These are phyloP conservation scores for Danielia oregonensis DNA, from an alignment of 805 yeast genomes.

Conservation along the genomic window DNA sequence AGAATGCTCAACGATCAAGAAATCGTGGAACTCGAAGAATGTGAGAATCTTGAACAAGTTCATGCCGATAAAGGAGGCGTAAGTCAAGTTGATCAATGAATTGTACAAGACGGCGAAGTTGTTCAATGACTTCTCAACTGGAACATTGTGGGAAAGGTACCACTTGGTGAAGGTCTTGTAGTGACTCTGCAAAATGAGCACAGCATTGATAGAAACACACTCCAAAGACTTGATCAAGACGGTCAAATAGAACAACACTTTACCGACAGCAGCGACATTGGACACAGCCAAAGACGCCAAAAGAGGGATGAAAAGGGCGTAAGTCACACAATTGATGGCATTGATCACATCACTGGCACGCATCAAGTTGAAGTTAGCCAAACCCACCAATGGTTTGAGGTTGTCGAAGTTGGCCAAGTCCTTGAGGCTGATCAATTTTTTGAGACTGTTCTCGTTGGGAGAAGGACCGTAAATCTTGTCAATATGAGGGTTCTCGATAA, in stretches of 20 bases:
- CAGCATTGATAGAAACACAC: conserved; percentile 45
- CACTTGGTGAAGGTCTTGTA: conserved; percentile 61
- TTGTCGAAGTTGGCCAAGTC: conserved; percentile 43
- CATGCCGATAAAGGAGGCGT: conserved; percentile 46
- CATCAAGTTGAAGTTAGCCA: conserved; percentile 58
- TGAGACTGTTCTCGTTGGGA: conserved; percentile 33
- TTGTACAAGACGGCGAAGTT: conserved; percentile 71
- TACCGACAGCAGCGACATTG: conserved; percentile 16
- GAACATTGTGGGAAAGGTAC: conserved; percentile 60
- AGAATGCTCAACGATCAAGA: conserved; percentile 35
- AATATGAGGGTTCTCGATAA: conserved; percentile 83
- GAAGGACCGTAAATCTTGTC: conserved; percentile 69
- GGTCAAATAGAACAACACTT: conserved; percentile 36
- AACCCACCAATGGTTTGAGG: conserved; percentile 52
- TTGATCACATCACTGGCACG: conserved; percentile 63
- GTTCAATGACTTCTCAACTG: conserved; percentile 61
- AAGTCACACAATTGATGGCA: conserved; percentile 37
- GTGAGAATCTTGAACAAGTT: conserved; percentile 27
- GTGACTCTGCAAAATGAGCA: conserved; percentile 57
- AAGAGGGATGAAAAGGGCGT: conserved; percentile 41
- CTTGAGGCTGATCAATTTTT: conserved; percentile 42
- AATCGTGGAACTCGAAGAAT: conserved; percentile 7
- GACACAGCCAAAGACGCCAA: conserved; percentile 25
- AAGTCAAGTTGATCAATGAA: conserved; percentile 49
- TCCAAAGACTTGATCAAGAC: conserved; percentile 48